Evolutionary conservation across 805 yeast genomes (phyloP), one percentile per base, ranked within the genome.

Genomic region (Peterozyma xylosa): DNA sequence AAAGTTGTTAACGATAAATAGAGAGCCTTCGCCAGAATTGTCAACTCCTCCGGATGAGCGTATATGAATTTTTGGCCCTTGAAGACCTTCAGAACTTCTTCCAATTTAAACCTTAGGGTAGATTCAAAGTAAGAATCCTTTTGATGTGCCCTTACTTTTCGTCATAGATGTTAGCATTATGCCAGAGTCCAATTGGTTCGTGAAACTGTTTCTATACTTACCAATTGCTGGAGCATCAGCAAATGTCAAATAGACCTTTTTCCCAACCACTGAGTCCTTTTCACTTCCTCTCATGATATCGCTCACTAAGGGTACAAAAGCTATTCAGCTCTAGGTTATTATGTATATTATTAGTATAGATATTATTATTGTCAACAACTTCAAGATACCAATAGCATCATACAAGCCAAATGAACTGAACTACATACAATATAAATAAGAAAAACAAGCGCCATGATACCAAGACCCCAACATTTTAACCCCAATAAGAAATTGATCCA

Each of bases 151-250:
- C 96, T 74, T 33, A 91, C 95, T 69, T 47, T 16, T n/a, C 13
- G 1, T 14, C 17, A 36, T 41, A 16, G 35, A 35, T 11, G 16
- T 30, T 13, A 33, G 27, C 11, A n/a, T 7, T 5, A 5, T 35
- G 32, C 7, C 27, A 5, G 27, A 21, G 7, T 21, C 7, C 27
- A 21, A 5, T 21, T 7, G 7, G 4, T 21, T 7, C 27, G 7
- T 21, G 27, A 7, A 21, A 21, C 27, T 21, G 27, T 21, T 5
- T 4, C 7, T 21, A 21, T 11, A 72, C 82, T 51, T 66, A 78
- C 83, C 83, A 54, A 90, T 86, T 10, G 90, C 82, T 0, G 96
- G 90, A 1, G 96, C 90, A 54, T 84, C 84, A 2, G 96, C 95
- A 58, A 77, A 82, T 1, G 90, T 85, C 13, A 80, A 64, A 30